phyloP scores from a whole-genome alignment of 257 asterid genomes.

The Solanum chmielewskii region DNA sequence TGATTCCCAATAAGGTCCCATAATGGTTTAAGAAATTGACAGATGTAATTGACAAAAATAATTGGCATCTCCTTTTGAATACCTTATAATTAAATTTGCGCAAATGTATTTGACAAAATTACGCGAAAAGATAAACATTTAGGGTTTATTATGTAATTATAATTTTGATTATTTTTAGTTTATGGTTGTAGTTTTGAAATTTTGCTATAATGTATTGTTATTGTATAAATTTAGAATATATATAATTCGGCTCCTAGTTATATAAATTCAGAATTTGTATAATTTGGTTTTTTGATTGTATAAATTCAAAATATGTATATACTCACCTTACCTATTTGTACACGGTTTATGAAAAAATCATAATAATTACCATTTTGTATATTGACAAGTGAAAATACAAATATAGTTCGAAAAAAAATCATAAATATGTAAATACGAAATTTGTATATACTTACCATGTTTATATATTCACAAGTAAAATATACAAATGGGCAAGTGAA shows the following conservation, averaged over 20 bases:
- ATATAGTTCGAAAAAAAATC: too few species aligned
- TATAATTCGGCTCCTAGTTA: too few species aligned
- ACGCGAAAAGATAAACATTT: background rate
- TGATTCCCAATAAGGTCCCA: background rate
- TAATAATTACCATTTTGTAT: too few species aligned
- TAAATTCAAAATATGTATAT: background rate
- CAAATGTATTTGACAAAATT: background rate
- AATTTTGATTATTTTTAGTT: background rate
- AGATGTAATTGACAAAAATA: background rate
- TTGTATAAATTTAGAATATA: too few species aligned
- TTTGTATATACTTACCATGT: background rate
- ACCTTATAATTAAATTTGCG: background rate
- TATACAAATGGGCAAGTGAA: too few species aligned
- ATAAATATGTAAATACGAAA: too few species aligned
- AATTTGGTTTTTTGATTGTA: too few species aligned
- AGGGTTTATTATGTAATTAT: too few species aligned
- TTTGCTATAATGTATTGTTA: accelerated
- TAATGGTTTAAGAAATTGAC: background rate
- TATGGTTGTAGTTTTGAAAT: too few species aligned
- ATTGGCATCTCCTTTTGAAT: background rate
- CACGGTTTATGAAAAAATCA: background rate
- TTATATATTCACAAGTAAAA: background rate
- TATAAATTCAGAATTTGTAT: too few species aligned
- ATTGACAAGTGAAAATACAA: background rate
- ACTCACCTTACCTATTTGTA: too few species aligned